Conservation (phyloP, 257 asterid genomes). For the Ehretia macrophylla region DNA sequence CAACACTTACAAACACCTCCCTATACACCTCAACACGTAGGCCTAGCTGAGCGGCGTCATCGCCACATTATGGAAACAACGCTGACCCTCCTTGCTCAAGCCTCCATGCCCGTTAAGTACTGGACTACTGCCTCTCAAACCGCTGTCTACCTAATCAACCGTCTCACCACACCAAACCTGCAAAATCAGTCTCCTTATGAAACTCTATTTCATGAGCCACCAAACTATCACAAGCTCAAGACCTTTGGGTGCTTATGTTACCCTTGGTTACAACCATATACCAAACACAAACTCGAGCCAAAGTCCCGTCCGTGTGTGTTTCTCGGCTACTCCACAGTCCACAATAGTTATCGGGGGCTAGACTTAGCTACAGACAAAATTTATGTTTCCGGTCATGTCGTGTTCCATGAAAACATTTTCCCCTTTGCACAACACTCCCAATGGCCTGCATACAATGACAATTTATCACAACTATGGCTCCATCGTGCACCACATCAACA, state of each 20-base stretch:
- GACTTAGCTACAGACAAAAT: background rate
- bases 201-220: background rate
- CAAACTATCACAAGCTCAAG: background rate
- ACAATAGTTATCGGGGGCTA: background rate
- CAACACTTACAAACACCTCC: too few relatives aligned
- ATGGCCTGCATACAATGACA: background rate
- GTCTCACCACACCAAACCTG: background rate
- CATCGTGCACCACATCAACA: background rate
- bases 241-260: constrained; percentile 1
- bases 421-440: too few relatives aligned
- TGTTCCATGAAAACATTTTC: background rate
- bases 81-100: too few relatives aligned
- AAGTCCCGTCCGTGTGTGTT: constrained; percentile 4
- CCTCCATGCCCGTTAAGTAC: too few relatives aligned
- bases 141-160: background rate
- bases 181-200: background rate
- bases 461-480: background rate
- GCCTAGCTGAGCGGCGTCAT: too few relatives aligned
- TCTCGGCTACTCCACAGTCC: background rate
- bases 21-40: too few relatives aligned
- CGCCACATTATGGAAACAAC: too few relatives aligned
- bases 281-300: background rate
- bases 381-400: background rate
- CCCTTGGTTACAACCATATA: background rate
- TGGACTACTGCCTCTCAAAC: too few relatives aligned